These are phyloP conservation scores for Salvia rosmarinus DNA, from an alignment of 257 asterid species.

Conservation along the genomic window DNA sequence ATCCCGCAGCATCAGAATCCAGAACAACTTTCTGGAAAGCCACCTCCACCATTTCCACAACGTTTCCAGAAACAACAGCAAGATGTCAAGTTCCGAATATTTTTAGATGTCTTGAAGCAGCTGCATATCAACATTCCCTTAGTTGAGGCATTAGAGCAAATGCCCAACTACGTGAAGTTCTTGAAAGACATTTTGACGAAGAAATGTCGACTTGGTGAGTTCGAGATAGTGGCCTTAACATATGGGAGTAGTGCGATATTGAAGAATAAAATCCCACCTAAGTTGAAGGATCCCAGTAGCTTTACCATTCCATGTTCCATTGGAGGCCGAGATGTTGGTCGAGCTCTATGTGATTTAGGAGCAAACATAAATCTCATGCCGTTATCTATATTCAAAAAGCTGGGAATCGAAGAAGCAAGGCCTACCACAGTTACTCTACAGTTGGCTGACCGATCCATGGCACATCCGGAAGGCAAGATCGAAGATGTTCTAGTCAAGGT, in stretches of 20 bases:
- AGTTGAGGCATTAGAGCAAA: too few species aligned
- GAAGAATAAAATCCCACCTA: too few species aligned
- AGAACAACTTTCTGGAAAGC: background rate
- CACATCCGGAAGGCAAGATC: too few species aligned
- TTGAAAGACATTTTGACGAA: background rate
- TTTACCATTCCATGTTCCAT: background rate
- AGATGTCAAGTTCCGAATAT: background rate
- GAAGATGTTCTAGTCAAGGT: too few species aligned
- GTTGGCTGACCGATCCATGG: too few species aligned
- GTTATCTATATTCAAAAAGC: background rate
- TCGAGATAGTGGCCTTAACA: too few species aligned
- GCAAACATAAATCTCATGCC: background rate
- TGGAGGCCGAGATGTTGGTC: background rate
- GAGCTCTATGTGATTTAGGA: background rate
- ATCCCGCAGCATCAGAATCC: too few species aligned
- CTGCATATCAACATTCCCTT: background rate
- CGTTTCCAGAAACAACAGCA: too few species aligned
- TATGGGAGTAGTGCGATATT: background rate
- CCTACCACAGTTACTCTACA: background rate
- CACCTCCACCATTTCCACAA: too few species aligned
- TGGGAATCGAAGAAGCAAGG: background rate
- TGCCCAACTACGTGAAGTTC: too few species aligned
- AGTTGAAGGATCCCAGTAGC: too few species aligned
- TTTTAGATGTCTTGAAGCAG: background rate
- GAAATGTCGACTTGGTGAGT: background rate